Evolutionary conservation across 1,284 basidiomycete species (phyloP), one percentile per base, ranked within the genome.

Genomic region (Hortiboletus rubellus): DNA sequence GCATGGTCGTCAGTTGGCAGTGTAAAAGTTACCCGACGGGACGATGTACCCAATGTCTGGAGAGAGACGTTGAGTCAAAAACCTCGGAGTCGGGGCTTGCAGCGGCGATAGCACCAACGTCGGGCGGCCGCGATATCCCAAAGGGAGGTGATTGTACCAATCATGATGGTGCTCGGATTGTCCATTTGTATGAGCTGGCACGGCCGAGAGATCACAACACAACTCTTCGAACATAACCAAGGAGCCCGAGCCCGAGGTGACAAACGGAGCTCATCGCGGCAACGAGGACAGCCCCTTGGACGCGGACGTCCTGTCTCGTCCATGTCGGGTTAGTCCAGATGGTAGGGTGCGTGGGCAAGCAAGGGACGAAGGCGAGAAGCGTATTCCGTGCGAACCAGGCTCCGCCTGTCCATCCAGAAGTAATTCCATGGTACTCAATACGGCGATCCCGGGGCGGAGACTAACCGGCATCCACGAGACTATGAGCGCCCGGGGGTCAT

Each of bases 81-180:
- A 22, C 22, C 22, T 22, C 22, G 22, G 22, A 22, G 3, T 22
- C 3, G 22, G 22, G 22, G 22, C 22, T 34, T 27, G 60, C 60
- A 22, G 61, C 61, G 18, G 34, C 38, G 18, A 61, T 57, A 12
- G 60, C 60, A 34, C 61, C 61, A 33, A 63, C 18, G n/a, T 31
- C 31, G 22, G 22, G 22, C 22, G 22, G 22, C 22, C 22, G 22
- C 22, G 22, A 22, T 22, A 22, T 62, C 60, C 41, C 52, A 11
- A 61, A 46, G n/a, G 60, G 63, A 2, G 62, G 62, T 63, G 24
- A 61, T 64, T 7, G 62, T 61, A n/a, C 60, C 60, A n/a, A 61
- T 62, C 60, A 61, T 58, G 1, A 61, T 62, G 8, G 59, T 52
- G 18, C 62, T 64, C 18, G 62, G 60, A 47, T 64, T 45, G 11